Evolutionary conservation across 768 basidiomycete species (phyloP).

Genomic region (Suillus weaverae): DNA sequence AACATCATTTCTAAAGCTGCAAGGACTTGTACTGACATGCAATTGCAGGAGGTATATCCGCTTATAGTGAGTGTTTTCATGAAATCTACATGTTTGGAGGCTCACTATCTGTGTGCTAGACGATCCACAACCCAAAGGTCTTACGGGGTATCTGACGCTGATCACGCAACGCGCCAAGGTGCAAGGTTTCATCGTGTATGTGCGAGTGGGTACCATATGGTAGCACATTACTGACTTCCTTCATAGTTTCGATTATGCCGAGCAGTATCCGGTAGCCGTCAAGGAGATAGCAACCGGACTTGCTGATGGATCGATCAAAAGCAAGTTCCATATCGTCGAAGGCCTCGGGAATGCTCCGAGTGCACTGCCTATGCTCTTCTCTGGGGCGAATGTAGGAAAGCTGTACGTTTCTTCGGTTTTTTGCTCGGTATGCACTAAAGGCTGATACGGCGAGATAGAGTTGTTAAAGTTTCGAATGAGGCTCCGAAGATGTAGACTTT

Average conservation of each 20-base stretch:
- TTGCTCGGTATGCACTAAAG: neutral
- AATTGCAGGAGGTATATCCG: slow-evolving; percentile 73
- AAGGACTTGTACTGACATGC: neutral
- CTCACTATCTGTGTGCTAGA: slow-evolving; percentile 38
- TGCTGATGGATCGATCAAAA: slow-evolving; percentile 68
- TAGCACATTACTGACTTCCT: neutral
- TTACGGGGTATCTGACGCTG: slow-evolving; percentile 65
- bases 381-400: slow-evolving; percentile 79
- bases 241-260: slow-evolving; percentile 69
- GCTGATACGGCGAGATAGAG: slow-evolving; percentile 35
- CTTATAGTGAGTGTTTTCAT: slow-evolving; percentile 58
- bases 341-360: slow-evolving; percentile 73
- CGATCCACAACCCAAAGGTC: slow-evolving; percentile 56
- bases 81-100: neutral
- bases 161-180: slow-evolving; percentile 79
- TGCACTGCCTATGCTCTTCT: slow-evolving; percentile 70
- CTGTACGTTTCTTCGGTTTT: slow-evolving; percentile 37
- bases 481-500: slow-evolving; percentile 4
- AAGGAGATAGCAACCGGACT: slow-evolving; percentile 59
- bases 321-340: slow-evolving; percentile 77
- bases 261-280: slow-evolving; percentile 58
- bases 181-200: slow-evolving; percentile 81
- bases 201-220: neutral
- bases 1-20: neutral
- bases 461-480: slow-evolving; percentile 58